Base-by-base conservation (phyloP, 192 early-diverging fungal species). In the Umbelopsis vinacea region DNA sequence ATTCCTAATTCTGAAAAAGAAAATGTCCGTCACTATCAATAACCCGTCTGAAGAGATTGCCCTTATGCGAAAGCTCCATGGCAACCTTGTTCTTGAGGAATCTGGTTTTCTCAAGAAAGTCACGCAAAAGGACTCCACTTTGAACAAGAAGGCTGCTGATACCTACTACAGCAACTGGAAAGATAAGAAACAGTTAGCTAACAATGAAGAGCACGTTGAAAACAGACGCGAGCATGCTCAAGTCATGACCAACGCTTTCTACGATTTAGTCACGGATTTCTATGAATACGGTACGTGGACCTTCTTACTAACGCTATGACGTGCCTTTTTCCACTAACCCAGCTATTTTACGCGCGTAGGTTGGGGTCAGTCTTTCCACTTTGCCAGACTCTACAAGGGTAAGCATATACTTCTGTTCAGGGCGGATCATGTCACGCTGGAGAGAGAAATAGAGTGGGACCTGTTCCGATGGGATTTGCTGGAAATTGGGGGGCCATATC, bases 291-390 rank as follows among this genome's bases (percentile, higher is more conserved):
- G 79, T 68, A 72, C 71, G 79, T 76, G 52, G 15, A 67, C 21
- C 29, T 29, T 29, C 29, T 29, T 29, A 29, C 29, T 1, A 29
- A 29, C 1, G 29, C 29, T 29, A 29, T 50, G 38, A 21, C 23
- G 7, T 29, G 21, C 10, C 11, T 54, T 23, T 54, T n/a, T n/a
- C n/a, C n/a, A 22, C 21, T 2, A 23, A 54, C 22, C 23, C 6
- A 24, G 6, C 23, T n/a, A 11, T 23, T 54, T 54, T 12, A 43
- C 11, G 40, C 11, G 40, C 11, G 40, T 43, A 76, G 74, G 75
- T 63, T 96, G 94, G 93, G 94, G 94, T 47, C 85, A 88, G 71
- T 92, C 92, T 67, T 96, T 94, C 86, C 95, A 96, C 76, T 96
- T 96, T 83, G 89, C 91, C 52, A 89, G 90, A 68, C 85, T 89